phyloP scores from a whole-genome alignment of 352 stramenopile species.

The Globisporangium radiosum region DNA sequence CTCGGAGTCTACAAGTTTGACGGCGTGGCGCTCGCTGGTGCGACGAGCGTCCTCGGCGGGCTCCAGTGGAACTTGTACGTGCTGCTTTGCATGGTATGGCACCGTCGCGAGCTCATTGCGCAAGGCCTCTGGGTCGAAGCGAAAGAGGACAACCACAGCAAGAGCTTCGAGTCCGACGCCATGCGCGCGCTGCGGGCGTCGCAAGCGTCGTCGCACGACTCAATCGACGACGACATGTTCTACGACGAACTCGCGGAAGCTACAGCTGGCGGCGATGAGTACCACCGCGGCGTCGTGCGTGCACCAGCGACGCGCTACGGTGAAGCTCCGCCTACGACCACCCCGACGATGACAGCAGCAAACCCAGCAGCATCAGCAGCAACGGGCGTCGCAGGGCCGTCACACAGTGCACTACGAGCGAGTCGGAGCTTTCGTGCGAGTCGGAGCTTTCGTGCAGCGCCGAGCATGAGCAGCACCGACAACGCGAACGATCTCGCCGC shows the following conservation, averaged over 20 bases:
- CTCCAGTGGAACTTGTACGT: slow-evolving; percentile 86
- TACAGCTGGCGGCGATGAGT: not conserved
- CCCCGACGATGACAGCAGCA: not conserved
- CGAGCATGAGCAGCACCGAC: slow-evolving; percentile 24
- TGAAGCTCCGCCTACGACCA: not conserved
- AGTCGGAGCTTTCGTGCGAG: slow-evolving; percentile 17
- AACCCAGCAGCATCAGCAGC: not conserved
- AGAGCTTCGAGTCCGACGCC: slow-evolving; percentile 38
- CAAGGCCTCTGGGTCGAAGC: slow-evolving; percentile 69
- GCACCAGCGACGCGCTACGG: not conserved
- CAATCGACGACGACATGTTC: slow-evolving; percentile 63
- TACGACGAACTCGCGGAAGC: slow-evolving; percentile 14
- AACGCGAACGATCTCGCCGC: slow-evolving; percentile 35
- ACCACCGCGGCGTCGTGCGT: slow-evolving; percentile 4
- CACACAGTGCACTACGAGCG: not conserved
- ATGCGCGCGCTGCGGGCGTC: slow-evolving; percentile 36
- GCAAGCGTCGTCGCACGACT: slow-evolving; percentile 60
- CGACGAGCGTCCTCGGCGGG: slow-evolving; percentile 53
- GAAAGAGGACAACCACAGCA: slow-evolving; percentile 16
- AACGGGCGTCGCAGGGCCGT: no score
- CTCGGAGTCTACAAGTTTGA: slow-evolving; percentile 86
- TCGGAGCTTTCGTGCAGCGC: slow-evolving; percentile 17
- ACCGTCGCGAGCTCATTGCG: slow-evolving; percentile 69
- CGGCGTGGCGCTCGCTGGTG: slow-evolving; percentile 40
- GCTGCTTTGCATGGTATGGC: slow-evolving; percentile 70